Percentiles rank a stretch among this genome's conserved stretches.
phyloP scores from a whole-genome alignment of 441 rosid genomes.

The Theobroma grandiflorum region DNA sequence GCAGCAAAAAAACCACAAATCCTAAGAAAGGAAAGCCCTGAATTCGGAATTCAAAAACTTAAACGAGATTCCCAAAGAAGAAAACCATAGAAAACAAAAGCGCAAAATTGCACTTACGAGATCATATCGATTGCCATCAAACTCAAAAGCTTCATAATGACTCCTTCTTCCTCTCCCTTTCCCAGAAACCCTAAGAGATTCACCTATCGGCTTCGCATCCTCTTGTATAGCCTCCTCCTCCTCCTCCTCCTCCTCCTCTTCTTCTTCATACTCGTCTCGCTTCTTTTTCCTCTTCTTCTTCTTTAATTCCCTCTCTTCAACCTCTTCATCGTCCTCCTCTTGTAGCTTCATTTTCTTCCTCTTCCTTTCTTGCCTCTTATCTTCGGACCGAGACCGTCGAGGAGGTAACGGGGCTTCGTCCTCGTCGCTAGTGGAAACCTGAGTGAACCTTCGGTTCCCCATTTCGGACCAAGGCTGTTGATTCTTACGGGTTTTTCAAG shows the following conservation, averaged over 20 bases:
- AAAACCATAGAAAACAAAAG: neutral
- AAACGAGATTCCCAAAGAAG: neutral
- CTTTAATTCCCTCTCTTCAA: constrained; percentile 42
- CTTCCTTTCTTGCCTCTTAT: constrained; percentile 38
- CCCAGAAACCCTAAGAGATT: constrained; percentile 61
- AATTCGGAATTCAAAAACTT: neutral
- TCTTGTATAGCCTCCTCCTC: constrained; percentile 63
- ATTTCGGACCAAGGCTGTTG: constrained; percentile 29
- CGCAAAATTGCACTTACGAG: constrained; percentile 57
- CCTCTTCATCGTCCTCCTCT: constrained; percentile 50
- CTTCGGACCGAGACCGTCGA: constrained; percentile 50
- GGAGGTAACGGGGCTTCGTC: constrained; percentile 51
- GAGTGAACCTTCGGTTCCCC: constrained; percentile 77
- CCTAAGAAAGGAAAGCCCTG: neutral
- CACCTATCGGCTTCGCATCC: constrained; percentile 87
- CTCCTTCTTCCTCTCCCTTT: constrained; percentile 77
- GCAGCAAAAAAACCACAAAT: neutral
- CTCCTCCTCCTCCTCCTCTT: constrained; percentile 45
- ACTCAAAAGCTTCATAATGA: constrained; percentile 73
- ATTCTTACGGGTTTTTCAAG: neutral
- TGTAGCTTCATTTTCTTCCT: constrained; percentile 57
- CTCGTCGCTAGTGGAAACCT: constrained; percentile 82
- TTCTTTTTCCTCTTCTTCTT: constrained; percentile 42
- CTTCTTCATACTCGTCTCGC: constrained; percentile 30
- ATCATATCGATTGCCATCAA: constrained; percentile 76